phyloP scores from a whole-genome alignment of 1,284 basidiomycete genomes.

The Entoloma clypeatum region DNA sequence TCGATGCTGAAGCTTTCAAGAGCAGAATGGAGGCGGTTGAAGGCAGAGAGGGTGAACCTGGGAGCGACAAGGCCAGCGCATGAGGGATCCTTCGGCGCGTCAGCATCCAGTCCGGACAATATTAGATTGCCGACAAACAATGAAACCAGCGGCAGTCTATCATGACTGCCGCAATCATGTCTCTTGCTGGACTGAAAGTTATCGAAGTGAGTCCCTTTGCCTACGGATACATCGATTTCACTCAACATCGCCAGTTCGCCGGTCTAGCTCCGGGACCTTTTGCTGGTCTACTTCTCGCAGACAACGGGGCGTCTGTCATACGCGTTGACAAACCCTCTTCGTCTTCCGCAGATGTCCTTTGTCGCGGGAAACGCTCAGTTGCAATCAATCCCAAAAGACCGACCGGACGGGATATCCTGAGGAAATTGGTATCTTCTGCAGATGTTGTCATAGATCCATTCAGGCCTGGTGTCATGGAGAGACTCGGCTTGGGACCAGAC shows the following conservation, averaged over 20 bases:
- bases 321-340: slow-evolving; percentile 65
- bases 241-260: slow-evolving; percentile 53
- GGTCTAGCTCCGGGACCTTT: slow-evolving; percentile 84
- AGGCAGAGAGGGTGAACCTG: slow-evolving; percentile 39
- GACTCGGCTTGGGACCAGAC: slow-evolving; percentile 73
- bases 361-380: slow-evolving; percentile 72
- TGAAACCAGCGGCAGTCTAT: background rate
- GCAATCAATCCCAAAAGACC: slow-evolving; percentile 61
- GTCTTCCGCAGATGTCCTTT: slow-evolving; percentile 49
- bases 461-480: slow-evolving; percentile 79
- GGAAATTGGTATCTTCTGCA: slow-evolving; percentile 57
- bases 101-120: background rate
- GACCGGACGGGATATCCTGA: slow-evolving; percentile 56
- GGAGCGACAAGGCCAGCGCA: slow-evolving; percentile 25
- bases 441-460: slow-evolving; percentile 85
- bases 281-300: slow-evolving; percentile 75
- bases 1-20: slow-evolving; percentile 51
- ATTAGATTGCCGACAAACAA: slow-evolving; percentile 3
- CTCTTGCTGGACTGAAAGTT: slow-evolving; percentile 52
- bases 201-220: slow-evolving; percentile 44
- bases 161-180: slow-evolving; percentile 38
- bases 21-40: slow-evolving; percentile 40
- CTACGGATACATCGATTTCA: background rate
- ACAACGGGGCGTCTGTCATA: slow-evolving; percentile 77
- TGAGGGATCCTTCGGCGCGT: too few species aligned